Percentiles rank a stretch among this genome's conserved stretches.
These are phyloP conservation scores for Debaryomyces subglobosus DNA, from an alignment of 1,139 yeast genomes.

Conservation along the genomic window DNA sequence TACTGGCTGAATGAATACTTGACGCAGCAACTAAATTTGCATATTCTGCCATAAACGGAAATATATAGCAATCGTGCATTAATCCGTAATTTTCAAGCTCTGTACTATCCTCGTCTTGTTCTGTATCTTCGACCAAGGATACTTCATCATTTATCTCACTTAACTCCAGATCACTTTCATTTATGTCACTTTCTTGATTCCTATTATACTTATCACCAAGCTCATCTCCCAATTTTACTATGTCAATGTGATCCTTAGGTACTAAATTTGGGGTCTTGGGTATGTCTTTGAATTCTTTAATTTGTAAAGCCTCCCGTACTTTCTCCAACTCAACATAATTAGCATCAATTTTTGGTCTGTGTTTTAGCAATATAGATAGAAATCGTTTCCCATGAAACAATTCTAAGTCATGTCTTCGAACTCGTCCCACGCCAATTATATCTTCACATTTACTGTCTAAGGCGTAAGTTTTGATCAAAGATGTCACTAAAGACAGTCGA, in stretches of 20 bases:
- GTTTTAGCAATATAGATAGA: slow-evolving; percentile 33
- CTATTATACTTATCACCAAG: background rate
- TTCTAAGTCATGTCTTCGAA: slow-evolving; percentile 28
- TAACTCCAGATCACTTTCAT: slow-evolving; percentile 4
- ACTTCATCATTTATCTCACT: slow-evolving; percentile 2
- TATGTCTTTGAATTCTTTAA: slow-evolving; percentile 1
- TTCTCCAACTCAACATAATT: slow-evolving; percentile 5
- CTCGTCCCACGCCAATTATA: slow-evolving; percentile 26
- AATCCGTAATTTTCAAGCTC: slow-evolving; percentile 39
- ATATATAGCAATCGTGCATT: slow-evolving; percentile 65
- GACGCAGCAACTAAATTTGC: slow-evolving; percentile 59
- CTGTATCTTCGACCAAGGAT: background rate
- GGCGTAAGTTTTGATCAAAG: slow-evolving; percentile 46
- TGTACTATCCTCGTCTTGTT: slow-evolving; percentile 9
- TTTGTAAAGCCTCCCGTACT: background rate
- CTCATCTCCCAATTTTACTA: slow-evolving; percentile 4
- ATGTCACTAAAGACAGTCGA: slow-evolving; percentile 49
- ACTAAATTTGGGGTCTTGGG: background rate
- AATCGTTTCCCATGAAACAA: slow-evolving; percentile 45
- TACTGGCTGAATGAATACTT: slow-evolving; percentile 53
- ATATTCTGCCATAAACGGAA: slow-evolving; percentile 56
- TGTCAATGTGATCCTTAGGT: background rate
- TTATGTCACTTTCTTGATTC: slow-evolving; percentile 3
- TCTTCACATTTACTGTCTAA: slow-evolving; percentile 30
- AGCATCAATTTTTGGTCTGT: slow-evolving; percentile 20